Evolutionary conservation across 768 basidiomycete species (phyloP), one percentile per base, ranked within the genome.

Genomic region (Naganishia randhawae): DNA sequence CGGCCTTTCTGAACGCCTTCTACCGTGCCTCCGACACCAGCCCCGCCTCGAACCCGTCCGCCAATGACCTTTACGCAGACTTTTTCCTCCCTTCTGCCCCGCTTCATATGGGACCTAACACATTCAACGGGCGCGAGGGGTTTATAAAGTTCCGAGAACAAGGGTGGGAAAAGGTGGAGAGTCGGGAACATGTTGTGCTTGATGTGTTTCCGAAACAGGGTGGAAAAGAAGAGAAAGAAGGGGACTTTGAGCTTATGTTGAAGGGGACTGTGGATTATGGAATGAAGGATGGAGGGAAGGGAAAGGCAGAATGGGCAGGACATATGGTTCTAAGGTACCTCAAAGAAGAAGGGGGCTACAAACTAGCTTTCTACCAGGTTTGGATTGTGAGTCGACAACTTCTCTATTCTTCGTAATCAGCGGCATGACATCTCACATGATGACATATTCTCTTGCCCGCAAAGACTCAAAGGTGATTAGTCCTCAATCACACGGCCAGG

Each of bases 341-440:
- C 31, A 16, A 41, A 25, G 39, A 66, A 3, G 51, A 66, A 11
- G 57, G 57, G 3, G 57, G 57, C 22, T 66, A 52, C 32, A 53
- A 39, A 37, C 13, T 66, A 3, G 50, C 65, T 29, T 66, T 52
- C 41, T 66, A 66, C 29, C 65, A 66, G 51, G 65, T 66, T 5
- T 66, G 37, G 31, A 66, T 66, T n/a, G 65, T 66, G 65, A 51
- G 65, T 66, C 48, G 45, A n/a, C n/a, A n/a, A n/a, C n/a, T n/a
- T n/a, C n/a, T n/a, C n/a, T n/a, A n/a, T n/a, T n/a, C n/a, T n/a
- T n/a, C n/a, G n/a, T n/a, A n/a, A n/a, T n/a, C n/a, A n/a, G n/a
- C n/a, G n/a, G n/a, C n/a, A n/a, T n/a, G n/a, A n/a, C n/a, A n/a
- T n/a, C n/a, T n/a, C n/a, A n/a, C n/a, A n/a, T n/a, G n/a, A n/a